Base-by-base conservation (phyloP, 495 filamentous ascomycete species). In the Daldinia grandis region DNA sequence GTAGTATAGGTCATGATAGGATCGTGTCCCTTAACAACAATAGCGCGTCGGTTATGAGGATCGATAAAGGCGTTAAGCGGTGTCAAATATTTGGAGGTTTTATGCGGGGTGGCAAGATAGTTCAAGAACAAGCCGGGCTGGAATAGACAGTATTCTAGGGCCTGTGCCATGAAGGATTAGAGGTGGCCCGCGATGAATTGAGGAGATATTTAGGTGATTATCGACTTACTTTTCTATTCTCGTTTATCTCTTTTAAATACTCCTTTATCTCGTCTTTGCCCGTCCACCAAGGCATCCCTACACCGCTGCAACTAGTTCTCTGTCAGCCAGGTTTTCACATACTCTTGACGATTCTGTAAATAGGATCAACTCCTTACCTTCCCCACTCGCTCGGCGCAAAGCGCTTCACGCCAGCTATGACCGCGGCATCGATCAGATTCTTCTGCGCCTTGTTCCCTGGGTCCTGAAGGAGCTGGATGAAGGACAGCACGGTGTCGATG, bases 141-240 rank as follows among this genome's bases (percentile, higher is more conserved):
- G 67, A 90, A 89, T 2, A 89, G 75, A 3, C 75, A 80, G 73
- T 90, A 90, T 63, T 89, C 84, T 27, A 90, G 82, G 40, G 87
- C 78, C 86, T 87, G 50, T 9, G 17, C 57, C 25, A 12, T 10
- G 5, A 12, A 47, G 37, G 35, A 30, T 73, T 33, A 57, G 62
- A 15, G 30, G 6, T 40, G 12, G 3, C 19, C 5, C 1, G n/a
- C 25, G 27, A 27, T 0, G 14, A n/a, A 27, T 1, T 28, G 33
- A 5, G 12, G 14, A 14, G 1, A 6, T 21, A n/a, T n/a, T n/a
- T n/a, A n/a, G n/a, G n/a, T 17, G 8, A 1, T 5, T 14, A 5
- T 24, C 42, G 10, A n/a, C 62, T 71, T 69, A 85, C 85, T 63
- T 83, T 82, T 66, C 76, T 73, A 33, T 85, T 76, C 72, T 80